A percentile compares a stretch with the other conserved stretches of the same genome.
Evolutionary conservation across 352 stramenopile genomes (phyloP).

Genomic region (Phytophthora pseudosyringae): DNA sequence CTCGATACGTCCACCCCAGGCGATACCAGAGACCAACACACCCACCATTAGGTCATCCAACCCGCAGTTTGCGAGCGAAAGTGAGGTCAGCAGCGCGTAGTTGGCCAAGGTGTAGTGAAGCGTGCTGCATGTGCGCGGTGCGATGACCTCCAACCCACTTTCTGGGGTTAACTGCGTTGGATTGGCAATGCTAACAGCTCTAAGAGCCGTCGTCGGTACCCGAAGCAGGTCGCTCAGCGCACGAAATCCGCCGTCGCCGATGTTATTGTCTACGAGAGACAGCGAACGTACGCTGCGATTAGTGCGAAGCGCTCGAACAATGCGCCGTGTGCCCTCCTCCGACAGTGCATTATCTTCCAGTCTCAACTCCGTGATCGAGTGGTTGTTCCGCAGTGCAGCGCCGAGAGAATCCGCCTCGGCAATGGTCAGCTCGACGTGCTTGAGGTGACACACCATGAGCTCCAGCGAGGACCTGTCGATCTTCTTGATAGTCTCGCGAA

Average conservation of each 20-base stretch:
- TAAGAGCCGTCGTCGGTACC: conserved; percentile 26
- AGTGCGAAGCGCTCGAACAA: conserved; percentile 32
- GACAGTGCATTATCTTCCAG: conserved; percentile 53
- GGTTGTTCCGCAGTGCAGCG: conserved; percentile 31
- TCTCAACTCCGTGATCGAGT: conserved; percentile 40
- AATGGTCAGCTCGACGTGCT: conserved; percentile 46
- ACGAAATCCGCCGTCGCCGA: conserved; percentile 43
- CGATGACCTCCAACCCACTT: conserved; percentile 33
- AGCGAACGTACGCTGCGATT: conserved; percentile 37
- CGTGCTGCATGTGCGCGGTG: conserved; percentile 24
- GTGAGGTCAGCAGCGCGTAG: conserved; percentile 32
- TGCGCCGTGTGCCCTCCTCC: conserved; percentile 36
- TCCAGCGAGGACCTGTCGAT: conserved; percentile 31
- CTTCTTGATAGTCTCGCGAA: conserved; percentile 20
- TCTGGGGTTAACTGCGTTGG: conserved; percentile 34
- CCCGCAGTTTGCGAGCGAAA: conserved; percentile 48
- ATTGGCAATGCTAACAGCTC: conserved; percentile 33
- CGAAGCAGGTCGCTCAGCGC: conserved; percentile 41
- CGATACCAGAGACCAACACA: conserved; percentile 50
- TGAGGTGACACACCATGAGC: conserved; percentile 40
- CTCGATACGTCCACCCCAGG: conserved; percentile 44
- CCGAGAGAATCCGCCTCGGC: conserved; percentile 40
- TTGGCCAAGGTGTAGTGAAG: conserved; percentile 47
- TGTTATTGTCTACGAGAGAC: conserved; percentile 42
- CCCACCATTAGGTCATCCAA: conserved; percentile 41